Evolutionary conservation across 139 green algal species (phyloP).

Genomic region (Coelastrella sp.): DNA sequence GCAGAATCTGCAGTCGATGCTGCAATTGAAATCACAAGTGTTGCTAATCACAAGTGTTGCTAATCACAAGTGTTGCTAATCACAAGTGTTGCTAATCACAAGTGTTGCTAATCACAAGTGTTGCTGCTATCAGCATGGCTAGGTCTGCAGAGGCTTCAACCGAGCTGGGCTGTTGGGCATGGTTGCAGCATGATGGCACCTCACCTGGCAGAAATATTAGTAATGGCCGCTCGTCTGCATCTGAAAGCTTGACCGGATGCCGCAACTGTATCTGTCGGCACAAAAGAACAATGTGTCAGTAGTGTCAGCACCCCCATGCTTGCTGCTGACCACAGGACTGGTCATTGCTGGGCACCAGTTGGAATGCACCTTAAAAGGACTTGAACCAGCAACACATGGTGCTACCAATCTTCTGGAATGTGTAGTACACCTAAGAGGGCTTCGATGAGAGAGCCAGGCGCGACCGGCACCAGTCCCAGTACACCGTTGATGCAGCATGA

Average conservation of each 20-base stretch:
- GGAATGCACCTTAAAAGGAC: neutral
- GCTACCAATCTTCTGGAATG: neutral
- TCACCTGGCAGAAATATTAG: slow-evolving; percentile 67
- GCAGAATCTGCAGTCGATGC: neutral
- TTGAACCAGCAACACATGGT: neutral
- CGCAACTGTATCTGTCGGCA: slow-evolving; percentile 45
- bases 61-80: too few species aligned
- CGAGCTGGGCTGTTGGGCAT: neutral
- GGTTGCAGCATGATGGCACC: neutral
- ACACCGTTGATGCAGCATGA: slow-evolving; percentile 3
- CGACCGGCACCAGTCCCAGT: neutral
- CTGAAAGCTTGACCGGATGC: slow-evolving; percentile 41
- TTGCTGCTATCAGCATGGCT: too few species aligned
- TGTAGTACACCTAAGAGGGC: neutral
- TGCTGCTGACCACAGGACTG: neutral
- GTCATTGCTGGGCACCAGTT: neutral
- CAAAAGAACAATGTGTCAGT: neutral
- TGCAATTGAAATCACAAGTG: too few species aligned
- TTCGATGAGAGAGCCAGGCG: neutral
- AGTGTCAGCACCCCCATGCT: neutral
- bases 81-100: too few species aligned
- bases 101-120: too few species aligned
- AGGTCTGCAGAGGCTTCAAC: neutral
- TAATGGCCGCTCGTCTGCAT: slow-evolving; percentile 45
- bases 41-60: too few species aligned